Base-by-base conservation (phyloP, 2,329 filamentous ascomycete genomes). In the Chaetothyriales sp. region DNA sequence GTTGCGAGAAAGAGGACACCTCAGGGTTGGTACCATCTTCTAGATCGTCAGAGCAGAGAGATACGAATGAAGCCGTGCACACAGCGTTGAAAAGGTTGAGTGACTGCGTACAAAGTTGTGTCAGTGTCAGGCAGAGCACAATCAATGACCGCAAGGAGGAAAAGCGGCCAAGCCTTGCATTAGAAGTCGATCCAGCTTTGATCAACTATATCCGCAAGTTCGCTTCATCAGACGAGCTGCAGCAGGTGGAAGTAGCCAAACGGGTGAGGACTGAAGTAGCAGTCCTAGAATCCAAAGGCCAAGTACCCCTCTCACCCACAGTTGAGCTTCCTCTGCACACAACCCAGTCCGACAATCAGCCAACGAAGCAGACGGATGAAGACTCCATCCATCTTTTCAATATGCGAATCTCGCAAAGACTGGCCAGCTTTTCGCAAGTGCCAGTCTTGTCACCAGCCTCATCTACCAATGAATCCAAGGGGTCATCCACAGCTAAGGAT, bases 341-440 rank as follows among this genome's bases (percentile, higher is more conserved):
- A 40, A 4, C 13, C 10, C 2, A 40, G 33, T 40, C 33, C 4
- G 10, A 13, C 10, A 13, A 15, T 40, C 33, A 40, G 15, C 33
- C 33, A 40, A 15, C 2, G 10, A 40, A 40, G 13, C 33, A 33
- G 9, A n/a, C 52, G 45, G 58, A 59, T 25, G 46, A 51, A 33
- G 50, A 50, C 40, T 60, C 59, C 1, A 43, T 61, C n/a, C 60
- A 61, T 55, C 54, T 61, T 2, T 61, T 52, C 55, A 58, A 60
- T 29, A 61, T 61, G 60, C 57, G 58, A 9, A 61, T 61, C 18
- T 61, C 60, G 10, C 58, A 60, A 45, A 54, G 54, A 29, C 56
- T 61, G n/a, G 60, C 58, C 18, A 59, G 58, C 46, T 56, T 51
- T 19, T 58, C 57, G 18, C 37, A 20, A 18, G 20, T 46, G 5